phyloP scores from a whole-genome alignment of 768 basidiomycete species.

The Kwoniella botswanensis region DNA sequence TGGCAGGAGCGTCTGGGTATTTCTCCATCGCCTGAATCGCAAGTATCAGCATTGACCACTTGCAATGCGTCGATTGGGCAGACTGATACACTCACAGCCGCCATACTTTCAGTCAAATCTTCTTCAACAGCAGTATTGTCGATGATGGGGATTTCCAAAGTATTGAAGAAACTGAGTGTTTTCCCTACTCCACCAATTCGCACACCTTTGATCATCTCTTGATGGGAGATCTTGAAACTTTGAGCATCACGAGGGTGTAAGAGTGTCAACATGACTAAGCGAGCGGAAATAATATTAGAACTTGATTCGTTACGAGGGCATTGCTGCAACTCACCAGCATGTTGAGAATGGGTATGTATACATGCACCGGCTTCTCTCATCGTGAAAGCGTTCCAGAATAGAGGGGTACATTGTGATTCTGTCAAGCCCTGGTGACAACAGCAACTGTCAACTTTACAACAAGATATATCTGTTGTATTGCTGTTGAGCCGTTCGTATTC shows the following conservation, averaged over 20 bases:
- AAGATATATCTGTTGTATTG: neutral
- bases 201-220: slow-evolving; percentile 95
- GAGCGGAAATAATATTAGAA: neutral
- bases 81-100: slow-evolving; percentile 59
- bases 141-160: slow-evolving; percentile 82
- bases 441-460: neutral
- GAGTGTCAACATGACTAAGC: slow-evolving; percentile 80
- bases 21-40: slow-evolving; percentile 69
- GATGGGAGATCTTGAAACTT: slow-evolving; percentile 80
- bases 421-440: slow-evolving; percentile 64
- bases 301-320: too few relatives aligned
- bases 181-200: slow-evolving; percentile 74
- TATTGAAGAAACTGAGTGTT: slow-evolving; percentile 83
- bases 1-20: slow-evolving; percentile 76
- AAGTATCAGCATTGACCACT: neutral
- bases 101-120: slow-evolving; percentile 87
- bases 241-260: slow-evolving; percentile 65
- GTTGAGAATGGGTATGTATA: slow-evolving; percentile 89
- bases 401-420: slow-evolving; percentile 84
- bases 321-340: slow-evolving; percentile 60
- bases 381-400: slow-evolving; percentile 91
- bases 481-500: slow-evolving; percentile 10
- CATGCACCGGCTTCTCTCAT: slow-evolving; percentile 79
- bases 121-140: slow-evolving; percentile 90
- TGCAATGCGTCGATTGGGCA: neutral